phyloP scores from a whole-genome alignment of 768 basidiomycete species.

The Pleurotus cornucopiae region DNA sequence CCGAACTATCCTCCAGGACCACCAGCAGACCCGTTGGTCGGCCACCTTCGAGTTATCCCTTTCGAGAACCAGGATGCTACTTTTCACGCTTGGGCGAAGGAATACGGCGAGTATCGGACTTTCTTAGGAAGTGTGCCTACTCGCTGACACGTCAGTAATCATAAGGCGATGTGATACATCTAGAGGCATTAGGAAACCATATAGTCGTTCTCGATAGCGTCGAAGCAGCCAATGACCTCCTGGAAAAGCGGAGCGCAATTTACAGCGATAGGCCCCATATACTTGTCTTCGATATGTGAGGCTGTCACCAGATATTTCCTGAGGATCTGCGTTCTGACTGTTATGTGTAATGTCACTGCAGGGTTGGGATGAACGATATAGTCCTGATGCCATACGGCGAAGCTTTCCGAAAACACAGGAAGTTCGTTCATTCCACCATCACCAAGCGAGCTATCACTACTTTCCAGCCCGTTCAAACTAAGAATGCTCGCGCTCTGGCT shows the following conservation, averaged over 20 bases:
- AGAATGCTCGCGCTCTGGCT: slow-evolving; percentile 31
- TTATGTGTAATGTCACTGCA: background rate
- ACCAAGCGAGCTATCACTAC: slow-evolving; percentile 34
- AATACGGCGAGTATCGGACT: slow-evolving; percentile 34
- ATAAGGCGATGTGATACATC: background rate
- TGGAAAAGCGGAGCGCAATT: background rate
- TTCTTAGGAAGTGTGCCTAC: background rate
- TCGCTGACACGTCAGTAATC: background rate
- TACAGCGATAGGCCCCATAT: slow-evolving; percentile 22
- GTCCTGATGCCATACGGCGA: slow-evolving; percentile 24
- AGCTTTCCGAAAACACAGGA: slow-evolving; percentile 46
- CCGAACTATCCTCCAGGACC: slow-evolving; percentile 45
- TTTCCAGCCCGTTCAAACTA: slow-evolving; percentile 37
- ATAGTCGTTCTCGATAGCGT: background rate
- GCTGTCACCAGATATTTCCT: background rate
- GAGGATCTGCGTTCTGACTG: background rate
- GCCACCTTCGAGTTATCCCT: slow-evolving; percentile 43
- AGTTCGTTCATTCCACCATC: slow-evolving; percentile 46
- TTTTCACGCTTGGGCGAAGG: slow-evolving; percentile 35
- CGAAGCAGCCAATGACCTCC: background rate
- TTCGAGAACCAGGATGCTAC: slow-evolving; percentile 30
- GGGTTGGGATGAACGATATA: background rate
- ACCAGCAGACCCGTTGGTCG: slow-evolving; percentile 36
- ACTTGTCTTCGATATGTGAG: slow-evolving; percentile 42
- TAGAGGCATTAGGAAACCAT: background rate